phyloP scores from a whole-genome alignment of 129 eudicot species.

The Centella asiatica region DNA sequence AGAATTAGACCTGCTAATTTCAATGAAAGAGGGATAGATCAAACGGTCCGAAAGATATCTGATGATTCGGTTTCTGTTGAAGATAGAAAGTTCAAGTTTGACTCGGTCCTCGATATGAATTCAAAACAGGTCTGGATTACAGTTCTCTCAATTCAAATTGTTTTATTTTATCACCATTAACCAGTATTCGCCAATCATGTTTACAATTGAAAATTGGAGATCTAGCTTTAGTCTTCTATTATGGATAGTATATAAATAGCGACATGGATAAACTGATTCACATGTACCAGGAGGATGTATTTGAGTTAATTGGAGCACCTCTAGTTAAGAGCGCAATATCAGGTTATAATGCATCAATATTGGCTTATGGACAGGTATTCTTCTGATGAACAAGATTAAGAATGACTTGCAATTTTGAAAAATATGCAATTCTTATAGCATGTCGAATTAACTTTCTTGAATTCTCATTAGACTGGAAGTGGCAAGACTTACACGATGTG shows the following conservation, averaged over 20 bases:
- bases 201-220: too few relatives aligned
- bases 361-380: constrained; percentile 87
- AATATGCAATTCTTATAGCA: constrained; percentile 4
- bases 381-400: background rate
- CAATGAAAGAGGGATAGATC: constrained; percentile 36
- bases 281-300: constrained; percentile 64
- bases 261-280: constrained; percentile 1
- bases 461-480: constrained; percentile 71
- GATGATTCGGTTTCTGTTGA: constrained; percentile 50
- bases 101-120: constrained; percentile 65
- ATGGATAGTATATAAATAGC: too few relatives aligned
- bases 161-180: background rate
- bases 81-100: constrained; percentile 51
- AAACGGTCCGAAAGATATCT: constrained; percentile 50
- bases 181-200: too few relatives aligned
- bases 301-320: constrained; percentile 66
- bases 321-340: constrained; percentile 80
- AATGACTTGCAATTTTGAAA: background rate
- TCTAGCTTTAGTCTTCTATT: background rate
- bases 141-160: background rate
- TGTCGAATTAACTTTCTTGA: background rate
- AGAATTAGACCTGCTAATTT: constrained; percentile 70
- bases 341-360: constrained; percentile 79
- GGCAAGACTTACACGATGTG: constrained; percentile 95
- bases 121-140: constrained; percentile 62